Evolutionary conservation across 2,329 filamentous ascomycete genomes (phyloP), one percentile per base, ranked within the genome.

Genomic region (Cytospora schulzeri): DNA sequence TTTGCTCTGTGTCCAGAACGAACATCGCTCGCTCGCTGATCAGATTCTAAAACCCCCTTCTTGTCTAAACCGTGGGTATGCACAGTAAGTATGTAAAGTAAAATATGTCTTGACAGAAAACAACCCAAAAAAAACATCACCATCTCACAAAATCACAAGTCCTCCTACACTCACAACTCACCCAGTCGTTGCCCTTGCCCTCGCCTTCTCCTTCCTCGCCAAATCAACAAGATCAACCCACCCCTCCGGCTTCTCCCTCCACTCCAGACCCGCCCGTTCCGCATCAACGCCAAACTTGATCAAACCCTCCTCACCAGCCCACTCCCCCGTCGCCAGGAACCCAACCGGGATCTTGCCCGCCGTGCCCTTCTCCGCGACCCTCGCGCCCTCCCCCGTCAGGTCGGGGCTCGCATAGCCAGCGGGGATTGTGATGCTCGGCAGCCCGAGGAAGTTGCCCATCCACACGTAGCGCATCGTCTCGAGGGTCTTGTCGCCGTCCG

Each of bases 241-340:
- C 57, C 70, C 74, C 1, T 73, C 73, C 14, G 80, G 77, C 54
- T 72, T 70, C 22, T 70, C 67, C 61, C 71, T 73, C 56, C 74
- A 67, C 56, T 76, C 75, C 0, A 35, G 24, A 8, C 77, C 77
- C 2, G 78, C 69, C 22, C 75, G 73, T 69, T 84, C 81, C 0
- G 76, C 78, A 56, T 84, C 80, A 3, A 79, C 71, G 0, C 79
- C 83, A 65, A 85, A 83, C 52, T 76, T 73, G 57, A 86, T 66
- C 68, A 86, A 69, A 3, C 76, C 73, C 59, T 81, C 77, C 70
- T 86, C 83, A 4, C 75, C 76, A 1, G 80, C 81, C 83, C 83
- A 86, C 69, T 85, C 83, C 0, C 80, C 83, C 55, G 79, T 82
- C 1, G 79, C 83, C 83, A 86, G 85, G 35, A 86, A 70, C 1